Base-by-base conservation (phyloP, 768 basidiomycete species). In the Rossbeevera mucosa region DNA sequence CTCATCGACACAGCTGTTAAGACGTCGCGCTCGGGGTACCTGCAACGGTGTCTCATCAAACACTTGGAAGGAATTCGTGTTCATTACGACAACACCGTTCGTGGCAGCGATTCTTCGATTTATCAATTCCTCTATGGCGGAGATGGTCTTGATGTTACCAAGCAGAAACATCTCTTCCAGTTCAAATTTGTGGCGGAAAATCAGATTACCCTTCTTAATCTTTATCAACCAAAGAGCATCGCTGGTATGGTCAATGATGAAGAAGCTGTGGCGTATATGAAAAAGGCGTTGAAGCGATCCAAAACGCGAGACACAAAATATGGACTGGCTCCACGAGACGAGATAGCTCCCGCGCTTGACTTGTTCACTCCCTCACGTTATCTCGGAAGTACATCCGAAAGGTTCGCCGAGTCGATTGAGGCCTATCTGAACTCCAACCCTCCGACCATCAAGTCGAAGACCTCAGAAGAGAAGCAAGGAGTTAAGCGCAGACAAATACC, bases 1-100 rank as follows among this genome's bases (percentile, higher is more conserved):
- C 80, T 99, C 33, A 99, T 99, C 64, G 96, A 99, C 65, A 99
- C 96, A 5, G 96, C 96, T 31, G 95, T 99, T 68, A 99, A 99
- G 75, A 99, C 96, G 4, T 91, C 89, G 56, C 93, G 96, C 50
- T 98, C 96, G 4, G 96, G 96, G 18, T 99, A 99, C 70, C 81
- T 99, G 18, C 96, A 99, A 68, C 83, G 96, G 44, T 98, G 96
- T 73, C 76, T 99, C 59, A 94, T 99, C 77, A 99, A 99, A 71
- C 96, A 99, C 69, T 76, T 99, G 49, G 96, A 99, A 69, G 96
- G 95, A 44, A 83, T 97, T 49, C 87, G 91, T 28, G 86, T 98
- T 7, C 95, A 98, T 67, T 99, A 99, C 70, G 96, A 99, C 70
- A 85, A 97, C 68, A 98, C 95, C 28, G 94, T 99, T 36, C 90